These are phyloP conservation scores for Apophysomyces elegans DNA, from an alignment of 371 early-diverging fungal species.

Conservation along the genomic window DNA sequence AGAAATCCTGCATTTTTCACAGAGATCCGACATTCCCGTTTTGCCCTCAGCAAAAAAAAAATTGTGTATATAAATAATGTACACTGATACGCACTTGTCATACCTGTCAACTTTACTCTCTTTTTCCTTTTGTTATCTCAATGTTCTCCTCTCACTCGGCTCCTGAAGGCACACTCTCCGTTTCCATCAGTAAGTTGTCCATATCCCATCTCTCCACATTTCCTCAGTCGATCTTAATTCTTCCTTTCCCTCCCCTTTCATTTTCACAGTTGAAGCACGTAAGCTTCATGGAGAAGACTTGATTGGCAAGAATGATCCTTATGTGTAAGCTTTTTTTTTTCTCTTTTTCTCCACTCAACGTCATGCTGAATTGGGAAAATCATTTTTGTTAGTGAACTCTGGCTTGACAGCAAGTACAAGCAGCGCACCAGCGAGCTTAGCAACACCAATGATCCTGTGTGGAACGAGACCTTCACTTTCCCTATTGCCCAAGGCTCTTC, in stretches of 20 bases:
- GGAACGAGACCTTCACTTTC: conserved; percentile 49
- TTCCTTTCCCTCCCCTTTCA: neutral
- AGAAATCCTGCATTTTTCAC: neutral
- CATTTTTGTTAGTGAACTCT: conserved; percentile 29
- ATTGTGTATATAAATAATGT: neutral
- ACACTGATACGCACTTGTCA: neutral
- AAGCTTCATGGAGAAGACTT: conserved; percentile 41
- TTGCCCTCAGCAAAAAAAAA: neutral
- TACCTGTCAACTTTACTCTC: neutral
- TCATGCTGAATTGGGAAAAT: neutral
- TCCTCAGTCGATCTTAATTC: neutral
- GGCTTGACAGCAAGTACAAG: conserved; percentile 46
- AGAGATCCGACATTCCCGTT: conserved; percentile 7
- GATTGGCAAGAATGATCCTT: conserved; percentile 41
- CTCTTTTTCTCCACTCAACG: neutral
- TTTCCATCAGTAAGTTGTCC: conserved; percentile 27
- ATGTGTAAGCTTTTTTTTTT: conserved; percentile 20
- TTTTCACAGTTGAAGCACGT: conserved; percentile 33
- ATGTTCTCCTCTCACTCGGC: conserved; percentile 22
- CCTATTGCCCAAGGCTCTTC: conserved; percentile 32
- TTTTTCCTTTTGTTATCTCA: no score
- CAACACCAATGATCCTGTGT: conserved; percentile 44
- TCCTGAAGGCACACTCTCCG: conserved; percentile 37
- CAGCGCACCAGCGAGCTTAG: conserved; percentile 33
- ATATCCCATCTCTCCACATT: neutral